These are phyloP conservation scores for Cyamopsis tetragonoloba DNA, from an alignment of 306 rosid genomes.

Conservation along the genomic window DNA sequence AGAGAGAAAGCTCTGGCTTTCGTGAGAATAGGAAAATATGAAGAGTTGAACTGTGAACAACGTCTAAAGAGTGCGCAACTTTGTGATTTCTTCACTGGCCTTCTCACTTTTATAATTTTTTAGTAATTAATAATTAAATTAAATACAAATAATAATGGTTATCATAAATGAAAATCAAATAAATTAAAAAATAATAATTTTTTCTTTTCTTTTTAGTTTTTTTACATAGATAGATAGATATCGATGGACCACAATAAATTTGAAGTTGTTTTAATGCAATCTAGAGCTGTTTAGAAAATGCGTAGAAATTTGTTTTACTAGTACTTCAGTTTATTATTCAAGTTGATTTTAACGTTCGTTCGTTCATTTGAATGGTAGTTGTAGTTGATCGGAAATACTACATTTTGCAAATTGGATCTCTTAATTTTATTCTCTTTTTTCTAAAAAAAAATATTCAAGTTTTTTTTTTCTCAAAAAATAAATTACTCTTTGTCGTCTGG, in stretches of 20 bases:
- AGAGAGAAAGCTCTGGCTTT: neutral
- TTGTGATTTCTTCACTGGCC: slow-evolving; percentile 33
- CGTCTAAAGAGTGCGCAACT: slow-evolving; percentile 16
- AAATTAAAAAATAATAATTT: neutral
- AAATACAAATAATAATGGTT: too few species aligned
- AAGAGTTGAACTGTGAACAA: slow-evolving; percentile 21
- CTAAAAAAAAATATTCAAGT: too few species aligned
- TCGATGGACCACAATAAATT: neutral
- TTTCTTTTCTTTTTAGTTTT: neutral
- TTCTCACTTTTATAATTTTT: too few species aligned
- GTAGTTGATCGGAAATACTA: neutral
- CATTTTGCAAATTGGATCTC: neutral
- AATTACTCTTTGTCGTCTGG: neutral
- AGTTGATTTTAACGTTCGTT: neutral
- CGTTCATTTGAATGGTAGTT: neutral
- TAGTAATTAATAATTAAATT: too few species aligned
- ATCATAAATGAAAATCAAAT: neutral
- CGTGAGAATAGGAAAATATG: slow-evolving; percentile 26
- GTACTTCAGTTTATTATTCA: neutral
- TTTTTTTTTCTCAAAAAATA: neutral
- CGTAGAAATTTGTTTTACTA: neutral
- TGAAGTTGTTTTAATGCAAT: neutral
- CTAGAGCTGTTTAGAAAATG: slow-evolving; percentile 5
- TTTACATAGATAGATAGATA: too few species aligned
- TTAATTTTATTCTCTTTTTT: neutral